Evolutionary conservation across 2,329 filamentous ascomycete species (phyloP).

Genomic region (Phyllosticta citriasiana): DNA sequence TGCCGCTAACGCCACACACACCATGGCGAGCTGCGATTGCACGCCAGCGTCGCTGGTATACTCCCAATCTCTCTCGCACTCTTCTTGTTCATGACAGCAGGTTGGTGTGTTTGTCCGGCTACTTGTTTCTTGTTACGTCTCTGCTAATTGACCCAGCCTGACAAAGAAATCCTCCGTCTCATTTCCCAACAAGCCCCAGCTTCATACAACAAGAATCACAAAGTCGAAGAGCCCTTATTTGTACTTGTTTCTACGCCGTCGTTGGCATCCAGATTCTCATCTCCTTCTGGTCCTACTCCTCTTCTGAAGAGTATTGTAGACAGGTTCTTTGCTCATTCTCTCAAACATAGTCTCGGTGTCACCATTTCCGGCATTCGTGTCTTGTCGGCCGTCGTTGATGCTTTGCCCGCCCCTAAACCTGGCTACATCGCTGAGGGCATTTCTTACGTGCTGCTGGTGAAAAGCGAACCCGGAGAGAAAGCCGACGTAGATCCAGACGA

Average conservation of each 20-base stretch:
- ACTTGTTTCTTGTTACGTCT: background rate
- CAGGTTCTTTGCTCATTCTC: background rate
- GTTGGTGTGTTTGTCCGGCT: background rate
- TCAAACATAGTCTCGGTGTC: background rate
- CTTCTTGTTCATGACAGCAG: background rate
- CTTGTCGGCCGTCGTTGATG: conserved; percentile 27
- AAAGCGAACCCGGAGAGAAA: too few species aligned
- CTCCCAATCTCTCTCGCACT: background rate
- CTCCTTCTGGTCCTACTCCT: background rate
- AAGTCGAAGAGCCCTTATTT: background rate
- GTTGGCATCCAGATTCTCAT: background rate
- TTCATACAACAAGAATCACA: background rate
- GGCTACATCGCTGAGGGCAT: conserved; percentile 22
- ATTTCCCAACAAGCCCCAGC: too few species aligned
- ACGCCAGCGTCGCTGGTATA: background rate
- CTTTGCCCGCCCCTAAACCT: conserved; percentile 20
- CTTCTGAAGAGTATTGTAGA: background rate
- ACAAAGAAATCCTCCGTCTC: too few species aligned
- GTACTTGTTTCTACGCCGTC: background rate
- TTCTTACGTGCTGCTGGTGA: conserved; percentile 16
- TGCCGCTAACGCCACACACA: background rate
- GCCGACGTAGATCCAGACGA: background rate
- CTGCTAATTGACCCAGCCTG: background rate
- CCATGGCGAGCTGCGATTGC: background rate
- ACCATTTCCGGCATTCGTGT: background rate